Evolutionary conservation across 2,329 filamentous ascomycete genomes (phyloP).

Genomic region (Alternaria rosae): DNA sequence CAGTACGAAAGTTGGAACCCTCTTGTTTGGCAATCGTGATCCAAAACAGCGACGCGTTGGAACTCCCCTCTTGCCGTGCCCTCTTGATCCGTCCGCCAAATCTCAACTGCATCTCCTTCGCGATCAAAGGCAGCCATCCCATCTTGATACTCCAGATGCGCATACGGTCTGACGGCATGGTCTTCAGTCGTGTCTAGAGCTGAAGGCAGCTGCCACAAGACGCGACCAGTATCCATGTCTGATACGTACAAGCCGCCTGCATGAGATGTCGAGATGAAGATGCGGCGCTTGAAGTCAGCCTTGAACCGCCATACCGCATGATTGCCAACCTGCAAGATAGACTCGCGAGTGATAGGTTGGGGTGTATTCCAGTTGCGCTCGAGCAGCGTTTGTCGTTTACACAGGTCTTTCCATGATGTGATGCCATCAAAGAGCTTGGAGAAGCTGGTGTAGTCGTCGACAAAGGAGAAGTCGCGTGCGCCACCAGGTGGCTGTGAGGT

Average conservation of each 20-base stretch:
- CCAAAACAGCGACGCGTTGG: constrained; percentile 1
- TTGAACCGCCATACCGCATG: constrained; percentile 14
- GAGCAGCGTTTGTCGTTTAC: constrained; percentile 7
- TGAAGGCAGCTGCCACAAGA: constrained; percentile 8
- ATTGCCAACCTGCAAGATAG: constrained; percentile 8
- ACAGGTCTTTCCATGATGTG: constrained; percentile 13
- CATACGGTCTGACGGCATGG: constrained; percentile 6
- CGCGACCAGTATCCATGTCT: constrained; percentile 8
- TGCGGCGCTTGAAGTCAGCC: constrained; percentile 12
- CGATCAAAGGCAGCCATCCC: constrained; percentile 13
- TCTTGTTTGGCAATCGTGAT: constrained; percentile 11
- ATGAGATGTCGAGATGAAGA: constrained; percentile 14
- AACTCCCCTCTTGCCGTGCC: constrained; percentile 6
- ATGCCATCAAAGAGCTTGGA: constrained; percentile 8
- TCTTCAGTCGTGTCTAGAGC: constrained; percentile 1
- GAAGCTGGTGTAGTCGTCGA: constrained; percentile 7
- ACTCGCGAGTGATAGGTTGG: constrained; percentile 9
- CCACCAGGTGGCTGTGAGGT: neutral
- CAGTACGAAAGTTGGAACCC: constrained; percentile 16
- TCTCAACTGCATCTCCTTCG: constrained; percentile 4
- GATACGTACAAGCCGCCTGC: constrained; percentile 9
- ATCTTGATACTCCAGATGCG: constrained; percentile 15
- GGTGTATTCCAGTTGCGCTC: constrained; percentile 1
- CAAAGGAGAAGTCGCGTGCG: constrained; percentile 7
- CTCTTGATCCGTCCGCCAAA: constrained; percentile 11